These are phyloP conservation scores for Nasturtium officinale DNA, from an alignment of 345 rosid species.

Conservation along the genomic window DNA sequence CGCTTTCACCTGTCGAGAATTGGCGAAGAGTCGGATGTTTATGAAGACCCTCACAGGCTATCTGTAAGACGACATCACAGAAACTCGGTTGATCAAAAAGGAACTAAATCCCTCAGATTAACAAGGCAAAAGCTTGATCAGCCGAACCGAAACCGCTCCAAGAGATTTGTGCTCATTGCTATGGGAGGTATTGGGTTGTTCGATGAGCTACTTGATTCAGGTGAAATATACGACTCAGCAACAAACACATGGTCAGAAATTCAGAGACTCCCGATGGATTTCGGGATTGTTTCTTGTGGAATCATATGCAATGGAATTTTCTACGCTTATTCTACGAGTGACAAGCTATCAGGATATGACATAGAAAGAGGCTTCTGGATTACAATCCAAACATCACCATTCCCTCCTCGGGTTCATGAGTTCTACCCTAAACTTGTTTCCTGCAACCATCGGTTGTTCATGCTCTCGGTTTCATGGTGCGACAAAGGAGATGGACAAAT, in stretches of 20 bases:
- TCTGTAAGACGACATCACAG: conserved; percentile 75
- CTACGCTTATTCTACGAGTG: conserved; percentile 84
- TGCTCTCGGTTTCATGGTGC: conserved; percentile 98
- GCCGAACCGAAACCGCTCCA: conserved; percentile 45
- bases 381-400: conserved; percentile 72
- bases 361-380: conserved; percentile 93
- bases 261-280: conserved; percentile 74
- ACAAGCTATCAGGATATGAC: conserved; percentile 89
- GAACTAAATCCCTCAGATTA: conserved; percentile 56
- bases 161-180: conserved; percentile 71
- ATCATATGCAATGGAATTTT: conserved; percentile 80
- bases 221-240: conserved; percentile 82
- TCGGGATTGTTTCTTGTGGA: conserved; percentile 75
- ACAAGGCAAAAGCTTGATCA: conserved; percentile 62
- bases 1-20: conserved; percentile 64
- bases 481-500: conserved; percentile 91
- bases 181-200: conserved; percentile 84
- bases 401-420: conserved; percentile 89
- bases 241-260: conserved; percentile 90
- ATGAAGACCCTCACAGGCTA: conserved; percentile 94
- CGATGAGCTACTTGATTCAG: conserved; percentile 93
- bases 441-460: conserved; percentile 65
- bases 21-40: conserved; percentile 82
- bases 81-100: conserved; percentile 58
- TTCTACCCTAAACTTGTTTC: conserved; percentile 93